These are phyloP conservation scores for Huntiella decipiens DNA, from an alignment of 2,329 filamentous ascomycete genomes.

Conservation along the genomic window DNA sequence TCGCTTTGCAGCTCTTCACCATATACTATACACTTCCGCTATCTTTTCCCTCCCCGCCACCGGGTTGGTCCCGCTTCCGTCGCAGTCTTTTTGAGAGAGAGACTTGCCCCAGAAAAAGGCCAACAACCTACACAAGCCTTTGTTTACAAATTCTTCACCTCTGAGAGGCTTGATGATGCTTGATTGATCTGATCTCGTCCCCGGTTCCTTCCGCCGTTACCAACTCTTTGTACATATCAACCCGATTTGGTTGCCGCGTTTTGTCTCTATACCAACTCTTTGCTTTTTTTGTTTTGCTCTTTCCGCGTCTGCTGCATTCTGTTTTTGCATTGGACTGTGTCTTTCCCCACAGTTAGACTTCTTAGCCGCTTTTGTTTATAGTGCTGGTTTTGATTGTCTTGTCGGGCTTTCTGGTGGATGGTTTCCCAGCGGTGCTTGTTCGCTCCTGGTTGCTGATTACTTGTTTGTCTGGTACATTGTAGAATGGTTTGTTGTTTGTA, in stretches of 20 bases:
- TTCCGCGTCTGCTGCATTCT: background rate
- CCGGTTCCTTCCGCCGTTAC: background rate
- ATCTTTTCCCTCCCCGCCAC: background rate
- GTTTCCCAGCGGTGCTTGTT: too few relatives aligned
- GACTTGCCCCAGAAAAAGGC: background rate
- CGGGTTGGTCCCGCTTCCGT: background rate
- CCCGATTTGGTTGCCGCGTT: constrained; percentile 3
- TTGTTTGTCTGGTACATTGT: too few relatives aligned
- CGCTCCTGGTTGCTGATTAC: too few relatives aligned
- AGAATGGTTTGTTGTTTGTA: too few relatives aligned
- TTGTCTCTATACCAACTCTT: constrained; percentile 2
- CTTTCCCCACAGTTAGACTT: too few relatives aligned
- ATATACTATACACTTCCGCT: background rate
- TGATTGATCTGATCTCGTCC: constrained; percentile 1
- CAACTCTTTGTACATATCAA: constrained; percentile 5
- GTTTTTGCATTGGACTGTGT: background rate
- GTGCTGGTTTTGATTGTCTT: too few relatives aligned
- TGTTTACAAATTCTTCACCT: background rate
- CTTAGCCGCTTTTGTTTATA: too few relatives aligned
- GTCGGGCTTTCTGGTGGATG: too few relatives aligned
- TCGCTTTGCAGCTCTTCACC: background rate
- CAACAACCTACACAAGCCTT: background rate
- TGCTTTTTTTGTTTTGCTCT: constrained; percentile 6
- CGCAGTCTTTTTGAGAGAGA: constrained; percentile 6
- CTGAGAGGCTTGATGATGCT: constrained; percentile 3